Evolutionary conservation across 192 early-diverging fungal species (phyloP).

Genomic region (Coemansia sp.): DNA sequence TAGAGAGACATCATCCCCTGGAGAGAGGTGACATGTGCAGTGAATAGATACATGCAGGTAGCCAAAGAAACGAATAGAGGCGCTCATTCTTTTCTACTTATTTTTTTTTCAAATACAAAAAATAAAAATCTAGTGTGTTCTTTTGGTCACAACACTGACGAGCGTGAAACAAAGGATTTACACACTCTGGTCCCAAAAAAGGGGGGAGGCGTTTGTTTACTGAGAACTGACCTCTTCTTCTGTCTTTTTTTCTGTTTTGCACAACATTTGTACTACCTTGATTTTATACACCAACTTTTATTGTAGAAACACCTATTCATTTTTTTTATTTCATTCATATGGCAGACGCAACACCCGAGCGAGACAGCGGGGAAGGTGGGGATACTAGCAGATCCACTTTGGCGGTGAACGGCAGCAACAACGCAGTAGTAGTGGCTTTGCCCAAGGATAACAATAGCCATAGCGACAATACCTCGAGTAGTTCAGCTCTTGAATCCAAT

Average conservation of each 20-base stretch:
- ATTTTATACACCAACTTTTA: not conserved
- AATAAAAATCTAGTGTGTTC: not conserved
- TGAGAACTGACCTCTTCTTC: not conserved
- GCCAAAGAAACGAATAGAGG: not conserved
- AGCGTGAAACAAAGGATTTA: not conserved
- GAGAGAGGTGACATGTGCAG: no score
- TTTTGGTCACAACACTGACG: not conserved
- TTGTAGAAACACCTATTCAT: not conserved
- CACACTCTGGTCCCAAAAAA: not conserved
- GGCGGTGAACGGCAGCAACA: not conserved
- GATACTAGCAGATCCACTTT: conserved; percentile 4
- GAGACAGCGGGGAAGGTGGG: conserved; percentile 5
- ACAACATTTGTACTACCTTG: not conserved
- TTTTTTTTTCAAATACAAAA: not conserved
- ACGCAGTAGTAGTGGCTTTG: not conserved
- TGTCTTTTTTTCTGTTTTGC: not conserved
- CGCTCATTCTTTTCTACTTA: not conserved
- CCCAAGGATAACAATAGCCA: not conserved
- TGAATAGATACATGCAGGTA: not conserved
- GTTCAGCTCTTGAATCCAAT: not conserved
- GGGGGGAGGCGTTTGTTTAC: not conserved
- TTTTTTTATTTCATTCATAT: not conserved
- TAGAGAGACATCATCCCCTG: not conserved
- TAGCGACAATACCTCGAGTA: not conserved
- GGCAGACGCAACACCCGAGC: not conserved